Percentiles rank a stretch among this genome's conserved stretches.
These are phyloP conservation scores for Eucalyptus sp. DNA, from an alignment of 345 rosid species.

Conservation along the genomic window DNA sequence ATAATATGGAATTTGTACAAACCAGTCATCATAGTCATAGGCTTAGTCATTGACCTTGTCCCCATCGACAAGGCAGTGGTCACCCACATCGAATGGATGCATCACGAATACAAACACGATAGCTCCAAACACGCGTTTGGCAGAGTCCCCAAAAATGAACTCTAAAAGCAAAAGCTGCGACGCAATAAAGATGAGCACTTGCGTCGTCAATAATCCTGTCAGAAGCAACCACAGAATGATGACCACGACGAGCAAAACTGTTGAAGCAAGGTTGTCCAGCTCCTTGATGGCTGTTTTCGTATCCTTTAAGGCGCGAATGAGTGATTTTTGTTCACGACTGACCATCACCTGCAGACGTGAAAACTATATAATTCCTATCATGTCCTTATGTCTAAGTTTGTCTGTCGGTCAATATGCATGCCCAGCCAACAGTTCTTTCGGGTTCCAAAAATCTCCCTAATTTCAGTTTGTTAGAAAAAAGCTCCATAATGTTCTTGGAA, in stretches of 20 bases:
- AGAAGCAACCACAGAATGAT: slow-evolving; percentile 31
- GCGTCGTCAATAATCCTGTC: slow-evolving; percentile 40
- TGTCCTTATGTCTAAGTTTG: neutral
- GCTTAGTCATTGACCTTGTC: slow-evolving; percentile 26
- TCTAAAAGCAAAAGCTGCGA: slow-evolving; percentile 37
- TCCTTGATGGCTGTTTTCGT: slow-evolving; percentile 58
- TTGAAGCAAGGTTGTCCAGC: slow-evolving; percentile 39
- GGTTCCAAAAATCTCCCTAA: neutral
- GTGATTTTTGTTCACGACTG: slow-evolving; percentile 36
- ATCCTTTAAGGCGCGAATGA: slow-evolving; percentile 46
- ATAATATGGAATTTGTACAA: neutral
- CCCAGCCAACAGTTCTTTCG: neutral
- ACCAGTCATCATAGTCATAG: neutral
- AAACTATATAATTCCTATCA: neutral
- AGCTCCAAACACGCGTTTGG: slow-evolving; percentile 43
- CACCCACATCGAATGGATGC: slow-evolving; percentile 74
- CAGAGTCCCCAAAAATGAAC: slow-evolving; percentile 41
- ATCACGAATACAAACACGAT: slow-evolving; percentile 62
- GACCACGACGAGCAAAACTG: slow-evolving; percentile 9
- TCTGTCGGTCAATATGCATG: too few species aligned
- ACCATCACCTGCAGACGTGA: slow-evolving; percentile 31
- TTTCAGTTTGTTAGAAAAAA: neutral
- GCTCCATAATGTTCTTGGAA: neutral
- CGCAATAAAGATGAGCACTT: slow-evolving; percentile 33
- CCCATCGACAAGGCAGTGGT: slow-evolving; percentile 74